Evolutionary conservation across 208 protist species (phyloP).

Genomic region (Leishmania tarentolae): DNA sequence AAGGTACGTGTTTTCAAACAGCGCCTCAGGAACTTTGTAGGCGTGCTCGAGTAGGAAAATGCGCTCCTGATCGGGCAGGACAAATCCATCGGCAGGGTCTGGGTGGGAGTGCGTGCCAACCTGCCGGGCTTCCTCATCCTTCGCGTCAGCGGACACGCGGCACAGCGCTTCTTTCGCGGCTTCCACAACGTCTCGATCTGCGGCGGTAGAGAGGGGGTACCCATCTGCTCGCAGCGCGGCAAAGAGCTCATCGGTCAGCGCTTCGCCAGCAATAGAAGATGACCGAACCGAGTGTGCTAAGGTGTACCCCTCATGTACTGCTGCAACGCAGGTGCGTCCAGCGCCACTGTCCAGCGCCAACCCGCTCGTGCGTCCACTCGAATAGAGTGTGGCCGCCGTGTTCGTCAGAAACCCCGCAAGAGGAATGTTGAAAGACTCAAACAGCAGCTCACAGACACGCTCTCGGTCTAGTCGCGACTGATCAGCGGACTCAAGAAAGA

Average conservation of each 20-base stretch:
- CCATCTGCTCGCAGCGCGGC: constrained; percentile 52
- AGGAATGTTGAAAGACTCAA: constrained; percentile 97
- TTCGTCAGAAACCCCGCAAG: constrained; percentile 93
- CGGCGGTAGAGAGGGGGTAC: constrained; percentile 91
- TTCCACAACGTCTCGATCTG: constrained; percentile 66
- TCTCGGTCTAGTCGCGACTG: constrained; percentile 94
- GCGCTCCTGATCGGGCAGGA: constrained; percentile 88
- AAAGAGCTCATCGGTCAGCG: constrained; percentile 82
- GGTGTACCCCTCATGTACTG: constrained; percentile 97
- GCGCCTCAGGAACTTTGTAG: constrained; percentile 84
- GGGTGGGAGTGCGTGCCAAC: constrained; percentile 10
- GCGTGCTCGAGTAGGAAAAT: constrained; percentile 81
- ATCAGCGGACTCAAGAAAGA: constrained; percentile 98
- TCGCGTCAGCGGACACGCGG: constrained; percentile 56
- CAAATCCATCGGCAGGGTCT: constrained; percentile 40
- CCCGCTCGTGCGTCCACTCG: constrained; percentile 97
- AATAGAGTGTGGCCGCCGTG: constrained; percentile 96
- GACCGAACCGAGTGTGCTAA: constrained; percentile 66
- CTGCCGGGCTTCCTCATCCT: constrained; percentile 13
- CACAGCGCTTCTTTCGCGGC: constrained; percentile 85
- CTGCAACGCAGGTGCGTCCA: constrained; percentile 98
- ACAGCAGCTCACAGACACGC: constrained; percentile 94
- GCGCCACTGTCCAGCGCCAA: constrained; percentile 99
- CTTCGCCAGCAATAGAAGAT: constrained; percentile 73
- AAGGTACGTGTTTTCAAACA: constrained; percentile 70